Conservation (phyloP, 768 basidiomycete genomes). For the Serendipita sp. region DNA sequence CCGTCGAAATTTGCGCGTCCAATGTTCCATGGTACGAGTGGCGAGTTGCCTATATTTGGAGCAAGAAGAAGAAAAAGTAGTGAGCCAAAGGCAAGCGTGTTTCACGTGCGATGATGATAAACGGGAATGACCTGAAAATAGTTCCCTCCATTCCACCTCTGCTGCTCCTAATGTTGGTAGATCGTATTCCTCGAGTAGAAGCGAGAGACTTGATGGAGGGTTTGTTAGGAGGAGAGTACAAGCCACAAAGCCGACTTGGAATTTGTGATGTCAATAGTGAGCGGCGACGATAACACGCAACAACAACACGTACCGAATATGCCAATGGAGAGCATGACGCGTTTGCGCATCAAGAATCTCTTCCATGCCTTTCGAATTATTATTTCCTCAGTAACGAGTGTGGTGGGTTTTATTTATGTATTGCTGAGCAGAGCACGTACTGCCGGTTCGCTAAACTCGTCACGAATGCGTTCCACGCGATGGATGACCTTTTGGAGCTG, state of each 20-base stretch:
- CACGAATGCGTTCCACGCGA: background rate
- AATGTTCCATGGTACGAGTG: conserved; percentile 54
- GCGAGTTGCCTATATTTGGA: conserved; percentile 19
- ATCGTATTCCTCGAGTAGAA: conserved; percentile 58
- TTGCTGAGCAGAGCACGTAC: background rate
- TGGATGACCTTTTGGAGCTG: background rate
- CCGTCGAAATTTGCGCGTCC: conserved; percentile 58
- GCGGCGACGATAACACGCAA: background rate
- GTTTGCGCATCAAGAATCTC: background rate
- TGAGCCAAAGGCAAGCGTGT: conserved; percentile 3
- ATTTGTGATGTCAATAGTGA: background rate
- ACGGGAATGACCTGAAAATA: background rate
- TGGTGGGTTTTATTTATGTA: background rate
- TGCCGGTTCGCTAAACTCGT: background rate
- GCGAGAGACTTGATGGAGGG: conserved; percentile 23
- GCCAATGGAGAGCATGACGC: background rate
- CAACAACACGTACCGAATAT: background rate
- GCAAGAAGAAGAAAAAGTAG: background rate
- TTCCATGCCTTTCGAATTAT: background rate
- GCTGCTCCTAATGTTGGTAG: conserved; percentile 27
- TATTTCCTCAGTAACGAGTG: background rate
- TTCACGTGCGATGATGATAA: conserved; percentile 41
- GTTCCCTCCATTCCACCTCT: conserved; percentile 3
- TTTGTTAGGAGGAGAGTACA: conserved; percentile 1
- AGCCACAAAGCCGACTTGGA: background rate